phyloP scores from a whole-genome alignment of 371 early-diverging fungal species.

The Syncephalis plumigaleata region DNA sequence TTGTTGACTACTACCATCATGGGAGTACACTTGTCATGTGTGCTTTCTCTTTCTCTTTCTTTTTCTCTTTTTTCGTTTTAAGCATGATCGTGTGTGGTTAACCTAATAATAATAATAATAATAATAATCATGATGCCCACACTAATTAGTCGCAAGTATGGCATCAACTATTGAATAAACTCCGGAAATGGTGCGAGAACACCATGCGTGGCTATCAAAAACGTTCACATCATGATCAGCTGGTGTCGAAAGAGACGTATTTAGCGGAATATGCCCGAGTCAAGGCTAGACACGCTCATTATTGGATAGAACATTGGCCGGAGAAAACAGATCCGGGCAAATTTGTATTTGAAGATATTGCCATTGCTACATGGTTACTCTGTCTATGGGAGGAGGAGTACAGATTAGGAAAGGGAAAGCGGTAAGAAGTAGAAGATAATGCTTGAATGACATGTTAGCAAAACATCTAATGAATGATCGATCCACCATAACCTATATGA shows the following conservation, averaged over 20 bases:
- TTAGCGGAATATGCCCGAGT: slow-evolving; percentile 32
- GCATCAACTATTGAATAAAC: slow-evolving; percentile 38
- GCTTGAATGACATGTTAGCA: background rate
- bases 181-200: slow-evolving; percentile 66
- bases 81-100: background rate
- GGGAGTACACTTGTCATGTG: no score
- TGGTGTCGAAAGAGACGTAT: slow-evolving; percentile 51
- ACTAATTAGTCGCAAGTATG: slow-evolving; percentile 32
- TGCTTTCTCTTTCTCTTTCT: no score
- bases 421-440: slow-evolving; percentile 4
- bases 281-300: slow-evolving; percentile 40
- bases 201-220: slow-evolving; percentile 55
- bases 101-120: background rate
- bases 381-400: slow-evolving; percentile 49
- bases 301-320: slow-evolving; percentile 2
- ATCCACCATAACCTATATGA: background rate
- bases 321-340: slow-evolving; percentile 54
- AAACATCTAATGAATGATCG: background rate
- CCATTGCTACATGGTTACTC: slow-evolving; percentile 63
- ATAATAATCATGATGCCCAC: background rate
- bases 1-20: no score
- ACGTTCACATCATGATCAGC: slow-evolving; percentile 43
- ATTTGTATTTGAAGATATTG: slow-evolving; percentile 74
- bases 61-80: slow-evolving; percentile 24
- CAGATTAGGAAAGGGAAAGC: no score